phyloP scores from a whole-genome alignment of 805 yeast species.

The Wickerhamia fluorescens region DNA sequence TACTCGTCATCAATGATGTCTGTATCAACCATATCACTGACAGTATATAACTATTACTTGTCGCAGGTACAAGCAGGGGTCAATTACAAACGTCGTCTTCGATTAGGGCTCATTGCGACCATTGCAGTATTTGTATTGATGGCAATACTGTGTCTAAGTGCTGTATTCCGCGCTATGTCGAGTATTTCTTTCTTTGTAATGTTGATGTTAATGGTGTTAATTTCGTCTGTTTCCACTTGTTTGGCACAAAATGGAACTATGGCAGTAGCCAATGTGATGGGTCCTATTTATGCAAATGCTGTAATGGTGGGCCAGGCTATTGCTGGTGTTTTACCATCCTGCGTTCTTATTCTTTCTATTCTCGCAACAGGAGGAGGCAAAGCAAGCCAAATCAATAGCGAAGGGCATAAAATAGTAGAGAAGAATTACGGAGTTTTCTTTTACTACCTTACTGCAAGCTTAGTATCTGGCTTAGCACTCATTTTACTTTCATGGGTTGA shows the following conservation, averaged over 20 bases:
- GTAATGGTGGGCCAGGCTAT: conserved; percentile 93
- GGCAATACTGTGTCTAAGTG: conserved; percentile 43
- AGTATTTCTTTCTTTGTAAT: conserved; percentile 40
- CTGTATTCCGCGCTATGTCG: conserved; percentile 27
- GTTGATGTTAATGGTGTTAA: conserved; percentile 55
- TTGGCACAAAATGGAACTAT: conserved; percentile 84
- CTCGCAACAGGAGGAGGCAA: conserved; percentile 29
- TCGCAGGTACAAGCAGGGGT: conserved; percentile 60
- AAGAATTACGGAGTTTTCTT: conserved; percentile 34
- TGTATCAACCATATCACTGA: conserved; percentile 64
- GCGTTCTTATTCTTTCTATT: conserved; percentile 55
- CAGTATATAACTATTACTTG: conserved; percentile 50
- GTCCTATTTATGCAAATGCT: conserved; percentile 76
- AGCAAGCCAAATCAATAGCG: conserved; percentile 9
- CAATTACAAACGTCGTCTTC: conserved; percentile 50
- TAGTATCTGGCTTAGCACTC: conserved; percentile 38
- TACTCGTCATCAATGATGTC: conserved; percentile 88
- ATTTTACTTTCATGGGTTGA: conserved; percentile 30
- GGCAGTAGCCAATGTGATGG: conserved; percentile 76
- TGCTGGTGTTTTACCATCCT: conserved; percentile 87
- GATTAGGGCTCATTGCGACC: conserved; percentile 54
- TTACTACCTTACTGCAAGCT: conserved; percentile 47
- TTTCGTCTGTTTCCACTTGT: conserved; percentile 71
- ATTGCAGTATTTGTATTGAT: conserved; percentile 50
- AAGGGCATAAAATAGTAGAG: conserved; percentile 15